A percentile compares a stretch with the other conserved stretches of the same genome.
These are phyloP conservation scores for Corniculantispora saksenae DNA, from an alignment of 2,329 filamentous ascomycete genomes.

Conservation along the genomic window DNA sequence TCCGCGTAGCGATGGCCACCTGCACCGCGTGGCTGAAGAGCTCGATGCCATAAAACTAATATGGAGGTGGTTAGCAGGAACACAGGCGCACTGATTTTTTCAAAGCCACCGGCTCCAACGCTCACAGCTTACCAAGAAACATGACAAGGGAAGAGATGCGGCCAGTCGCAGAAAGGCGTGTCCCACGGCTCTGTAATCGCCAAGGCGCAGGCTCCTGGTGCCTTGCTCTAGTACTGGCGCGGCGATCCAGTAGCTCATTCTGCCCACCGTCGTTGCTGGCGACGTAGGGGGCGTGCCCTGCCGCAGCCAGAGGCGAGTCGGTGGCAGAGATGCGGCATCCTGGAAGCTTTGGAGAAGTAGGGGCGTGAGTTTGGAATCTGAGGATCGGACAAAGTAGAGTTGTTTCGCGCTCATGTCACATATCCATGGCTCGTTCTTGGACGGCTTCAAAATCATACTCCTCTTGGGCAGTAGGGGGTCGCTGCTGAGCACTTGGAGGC, in stretches of 20 bases:
- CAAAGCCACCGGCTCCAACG: too few relatives aligned
- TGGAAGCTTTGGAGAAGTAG: conserved; percentile 9
- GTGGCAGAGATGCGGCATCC: background rate
- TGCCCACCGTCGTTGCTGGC: conserved; percentile 1
- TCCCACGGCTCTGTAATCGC: background rate
- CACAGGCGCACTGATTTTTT: background rate
- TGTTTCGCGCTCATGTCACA: too few relatives aligned
- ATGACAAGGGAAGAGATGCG: background rate
- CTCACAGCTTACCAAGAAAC: background rate
- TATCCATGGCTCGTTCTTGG: too few relatives aligned
- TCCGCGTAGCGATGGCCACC: background rate
- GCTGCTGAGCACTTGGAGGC: too few relatives aligned
- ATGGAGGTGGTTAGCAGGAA: too few relatives aligned
- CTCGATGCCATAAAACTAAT: conserved; percentile 7
- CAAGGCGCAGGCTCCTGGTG: background rate
- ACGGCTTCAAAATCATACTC: too few relatives aligned
- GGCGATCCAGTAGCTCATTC: conserved; percentile 8
- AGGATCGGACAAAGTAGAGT: background rate
- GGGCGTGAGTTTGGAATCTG: conserved; percentile 2
- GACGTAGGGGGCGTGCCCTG: background rate
- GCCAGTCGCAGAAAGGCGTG: background rate
- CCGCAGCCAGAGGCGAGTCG: background rate
- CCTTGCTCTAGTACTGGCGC: background rate
- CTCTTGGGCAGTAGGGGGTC: too few relatives aligned
- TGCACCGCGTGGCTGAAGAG: background rate